Percentiles rank a stretch among this genome's conserved stretches.
Evolutionary conservation across 768 basidiomycete species (phyloP).

Genomic region (Holtermanniella nyarrowii): DNA sequence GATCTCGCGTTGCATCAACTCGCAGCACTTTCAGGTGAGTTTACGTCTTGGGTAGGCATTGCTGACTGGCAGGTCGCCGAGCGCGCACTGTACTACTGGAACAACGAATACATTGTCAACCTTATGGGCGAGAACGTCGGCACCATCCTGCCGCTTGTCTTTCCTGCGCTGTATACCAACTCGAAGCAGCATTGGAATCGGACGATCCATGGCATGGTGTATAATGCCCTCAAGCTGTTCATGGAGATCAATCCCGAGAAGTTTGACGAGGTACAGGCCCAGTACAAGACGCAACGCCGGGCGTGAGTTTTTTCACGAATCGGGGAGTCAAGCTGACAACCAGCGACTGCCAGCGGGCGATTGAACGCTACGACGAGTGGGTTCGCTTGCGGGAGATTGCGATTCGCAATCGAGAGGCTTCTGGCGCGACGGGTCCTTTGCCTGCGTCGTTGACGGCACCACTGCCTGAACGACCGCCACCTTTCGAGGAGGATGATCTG

Average conservation of each 20-base stretch:
- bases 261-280: conserved; percentile 85
- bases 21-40: conserved; percentile 85
- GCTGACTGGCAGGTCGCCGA: conserved; percentile 59
- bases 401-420: conserved; percentile 45
- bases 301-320: conserved; percentile 49
- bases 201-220: conserved; percentile 98
- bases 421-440: conserved; percentile 41
- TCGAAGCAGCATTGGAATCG: conserved; percentile 98
- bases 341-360: conserved; percentile 80
- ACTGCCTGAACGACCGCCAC: conserved; percentile 66
- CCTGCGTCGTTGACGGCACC: conserved; percentile 61
- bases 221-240: conserved; percentile 93
- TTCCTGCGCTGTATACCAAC: conserved; percentile 89
- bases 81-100: conserved; percentile 94
- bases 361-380: conserved; percentile 82
- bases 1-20: conserved; percentile 92
- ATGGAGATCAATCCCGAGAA: conserved; percentile 98
- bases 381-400: conserved; percentile 70
- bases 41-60: neutral
- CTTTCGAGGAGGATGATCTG: conserved; percentile 74
- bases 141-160: conserved; percentile 85
- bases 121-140: conserved; percentile 94
- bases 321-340: neutral
- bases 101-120: conserved; percentile 99
- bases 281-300: conserved; percentile 80